Base-by-base conservation (phyloP, 257 asterid genomes). In the Leonotis leonurus region DNA sequence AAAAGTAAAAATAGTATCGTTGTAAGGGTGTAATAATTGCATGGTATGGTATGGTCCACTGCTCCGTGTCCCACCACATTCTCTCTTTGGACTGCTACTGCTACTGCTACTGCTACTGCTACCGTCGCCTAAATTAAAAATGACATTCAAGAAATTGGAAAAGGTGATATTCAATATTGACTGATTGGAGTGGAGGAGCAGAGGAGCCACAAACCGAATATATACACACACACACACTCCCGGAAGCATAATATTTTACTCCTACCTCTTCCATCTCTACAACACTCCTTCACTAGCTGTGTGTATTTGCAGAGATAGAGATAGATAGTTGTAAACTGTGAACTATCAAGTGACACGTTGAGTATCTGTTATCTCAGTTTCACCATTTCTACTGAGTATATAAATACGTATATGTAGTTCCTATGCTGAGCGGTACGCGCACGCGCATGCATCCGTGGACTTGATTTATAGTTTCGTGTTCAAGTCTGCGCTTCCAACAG, bases 11-110 rank as follows among this genome's bases (percentile, higher is more conserved):
- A 58, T n/a, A n/a, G n/a, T n/a, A n/a, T n/a, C n/a, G n/a, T n/a
- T n/a, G n/a, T n/a, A n/a, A n/a, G 53, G 58, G 70, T 29, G 40
- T 64, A 70, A 80, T 80, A 59, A 80, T 80, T 76, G 80, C 58
- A 54, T 61, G 83, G 85, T 52, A n/a, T n/a, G n/a, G n/a, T n/a
- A n/a, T n/a, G n/a, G n/a, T n/a, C 85, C 85, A 80, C 76, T 60
- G 52, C 71, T 54, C 75, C n/a, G n/a, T n/a, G n/a, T n/a, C n/a
- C 77, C 80, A 67, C 76, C 70, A 69, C 70, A 57, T 41, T 67
- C 72, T 70, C 33, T 60, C 69, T 69, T 68, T 49, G n/a, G n/a
- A n/a, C n/a, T n/a, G n/a, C n/a, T n/a, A n/a, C n/a, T n/a, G n/a
- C n/a, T n/a, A n/a, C 65, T 60, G 68, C 6, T 3, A n/a, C 70